Percentiles rank a stretch among this genome's conserved stretches.
Evolutionary conservation across 2,329 filamentous ascomycete genomes (phyloP).

Genomic region (Zopfia rhizophila): DNA sequence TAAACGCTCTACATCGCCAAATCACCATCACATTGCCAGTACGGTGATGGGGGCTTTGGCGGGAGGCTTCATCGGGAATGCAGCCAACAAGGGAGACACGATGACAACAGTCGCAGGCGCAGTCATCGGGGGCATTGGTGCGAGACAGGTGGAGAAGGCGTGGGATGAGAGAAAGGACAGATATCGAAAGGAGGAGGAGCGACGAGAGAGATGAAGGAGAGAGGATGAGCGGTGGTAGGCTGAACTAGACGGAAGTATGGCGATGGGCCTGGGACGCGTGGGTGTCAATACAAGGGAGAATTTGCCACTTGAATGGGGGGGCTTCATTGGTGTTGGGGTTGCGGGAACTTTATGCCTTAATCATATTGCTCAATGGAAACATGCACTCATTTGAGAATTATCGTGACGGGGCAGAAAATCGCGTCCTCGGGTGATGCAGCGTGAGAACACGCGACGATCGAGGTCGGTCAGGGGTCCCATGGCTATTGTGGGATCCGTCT

Average conservation of each 20-base stretch:
- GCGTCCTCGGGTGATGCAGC: too few relatives aligned
- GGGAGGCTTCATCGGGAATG: conserved; percentile 44
- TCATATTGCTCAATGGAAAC: too few relatives aligned
- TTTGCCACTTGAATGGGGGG: too few relatives aligned
- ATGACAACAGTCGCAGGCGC: conserved; percentile 46
- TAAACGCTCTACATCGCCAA: conserved; percentile 29
- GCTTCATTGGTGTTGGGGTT: too few relatives aligned
- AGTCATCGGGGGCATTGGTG: conserved; percentile 47
- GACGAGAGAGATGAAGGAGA: conserved; percentile 14
- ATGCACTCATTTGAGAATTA: too few relatives aligned
- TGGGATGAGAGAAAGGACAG: conserved; percentile 32
- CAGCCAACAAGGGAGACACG: conserved; percentile 40
- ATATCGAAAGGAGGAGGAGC: conserved; percentile 20
- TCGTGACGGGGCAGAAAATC: too few relatives aligned
- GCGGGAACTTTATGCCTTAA: too few relatives aligned
- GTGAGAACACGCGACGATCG: too few relatives aligned
- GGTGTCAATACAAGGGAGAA: too few relatives aligned
- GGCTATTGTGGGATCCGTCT: too few relatives aligned
- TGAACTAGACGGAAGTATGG: background rate
- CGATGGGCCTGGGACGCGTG: background rate
- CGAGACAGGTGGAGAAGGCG: conserved; percentile 37
- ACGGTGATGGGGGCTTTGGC: conserved; percentile 46
- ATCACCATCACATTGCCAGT: conserved; percentile 36
- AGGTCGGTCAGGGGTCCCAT: too few relatives aligned
- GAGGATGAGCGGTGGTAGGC: conserved; percentile 1